These are phyloP conservation scores for Allium cepa DNA, from an alignment of 106 monocot genomes.

Conservation along the genomic window DNA sequence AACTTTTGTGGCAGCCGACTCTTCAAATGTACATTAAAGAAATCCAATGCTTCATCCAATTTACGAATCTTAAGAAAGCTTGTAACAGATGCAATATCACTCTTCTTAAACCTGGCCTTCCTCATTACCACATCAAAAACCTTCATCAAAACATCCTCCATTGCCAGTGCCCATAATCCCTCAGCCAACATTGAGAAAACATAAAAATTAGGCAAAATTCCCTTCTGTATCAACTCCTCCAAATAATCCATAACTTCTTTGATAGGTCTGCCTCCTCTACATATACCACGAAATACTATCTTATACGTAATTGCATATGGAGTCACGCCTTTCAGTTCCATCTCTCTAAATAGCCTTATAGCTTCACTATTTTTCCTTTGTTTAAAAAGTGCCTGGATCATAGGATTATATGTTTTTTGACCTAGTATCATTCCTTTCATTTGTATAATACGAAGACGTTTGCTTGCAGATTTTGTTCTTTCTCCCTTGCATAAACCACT, in stretches of 20 bases:
- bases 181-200: no score
- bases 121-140: slow-evolving; percentile 44
- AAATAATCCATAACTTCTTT: slow-evolving; percentile 83
- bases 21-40: slow-evolving; percentile 38
- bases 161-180: slow-evolving; percentile 59
- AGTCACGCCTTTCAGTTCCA: slow-evolving; percentile 48
- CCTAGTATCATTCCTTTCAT: slow-evolving; percentile 80
- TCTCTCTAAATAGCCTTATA: slow-evolving; percentile 79
- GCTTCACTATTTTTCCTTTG: slow-evolving; percentile 69
- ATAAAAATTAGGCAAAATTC: no score
- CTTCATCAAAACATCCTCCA: slow-evolving; percentile 58
- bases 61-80: slow-evolving; percentile 75
- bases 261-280: slow-evolving; percentile 78
- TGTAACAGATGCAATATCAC: slow-evolving; percentile 44
- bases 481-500: slow-evolving; percentile 62
- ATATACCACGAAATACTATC: slow-evolving; percentile 73
- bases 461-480: slow-evolving; percentile 43
- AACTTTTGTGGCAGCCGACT: slow-evolving; percentile 14
- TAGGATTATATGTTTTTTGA: slow-evolving; percentile 81
- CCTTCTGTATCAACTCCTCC: slow-evolving; percentile 71
- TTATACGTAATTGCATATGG: slow-evolving; percentile 77
- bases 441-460: slow-evolving; percentile 50
- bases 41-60: slow-evolving; percentile 63
- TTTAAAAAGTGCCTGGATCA: slow-evolving; percentile 81
- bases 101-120: slow-evolving; percentile 23